A percentile compares a stretch with the other conserved stretches of the same genome.
Conservation (phyloP, 139 green algal genomes). For the Micromonas commoda region DNA sequence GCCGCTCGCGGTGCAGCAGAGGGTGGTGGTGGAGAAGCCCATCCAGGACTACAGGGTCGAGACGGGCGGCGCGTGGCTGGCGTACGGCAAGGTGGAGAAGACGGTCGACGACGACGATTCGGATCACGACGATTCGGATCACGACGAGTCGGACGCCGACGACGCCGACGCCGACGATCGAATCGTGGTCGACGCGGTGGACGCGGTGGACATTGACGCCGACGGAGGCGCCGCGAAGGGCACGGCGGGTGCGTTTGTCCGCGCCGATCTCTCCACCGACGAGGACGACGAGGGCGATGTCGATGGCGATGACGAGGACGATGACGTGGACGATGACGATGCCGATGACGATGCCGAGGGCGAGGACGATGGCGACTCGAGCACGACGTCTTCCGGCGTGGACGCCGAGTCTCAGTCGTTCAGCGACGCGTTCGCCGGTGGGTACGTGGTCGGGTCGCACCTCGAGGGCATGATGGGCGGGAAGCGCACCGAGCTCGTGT, state of each 20-base stretch:
- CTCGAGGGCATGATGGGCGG: not conserved
- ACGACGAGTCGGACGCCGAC: not conserved
- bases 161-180: not conserved
- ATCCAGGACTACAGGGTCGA: slow-evolving; percentile 1
- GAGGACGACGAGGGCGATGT: not conserved
- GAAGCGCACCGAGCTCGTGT: slow-evolving; percentile 14
- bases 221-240: not conserved
- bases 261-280: not conserved
- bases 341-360: not conserved
- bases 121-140: not conserved
- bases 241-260: not conserved
- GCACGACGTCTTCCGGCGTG: too few relatives aligned
- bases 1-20: not conserved
- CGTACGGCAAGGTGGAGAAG: not conserved
- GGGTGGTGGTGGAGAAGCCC: not conserved
- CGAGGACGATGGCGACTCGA: too few relatives aligned
- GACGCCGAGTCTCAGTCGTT: not conserved
- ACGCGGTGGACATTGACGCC: not conserved
- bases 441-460: not conserved
- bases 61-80: slow-evolving; percentile 21
- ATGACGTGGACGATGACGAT: too few relatives aligned
- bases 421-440: not conserved
- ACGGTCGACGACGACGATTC: not conserved
- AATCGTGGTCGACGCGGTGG: not conserved
- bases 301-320: not conserved